These are phyloP conservation scores for Leishmania tropica DNA, from an alignment of 208 protist genomes.

Conservation along the genomic window DNA sequence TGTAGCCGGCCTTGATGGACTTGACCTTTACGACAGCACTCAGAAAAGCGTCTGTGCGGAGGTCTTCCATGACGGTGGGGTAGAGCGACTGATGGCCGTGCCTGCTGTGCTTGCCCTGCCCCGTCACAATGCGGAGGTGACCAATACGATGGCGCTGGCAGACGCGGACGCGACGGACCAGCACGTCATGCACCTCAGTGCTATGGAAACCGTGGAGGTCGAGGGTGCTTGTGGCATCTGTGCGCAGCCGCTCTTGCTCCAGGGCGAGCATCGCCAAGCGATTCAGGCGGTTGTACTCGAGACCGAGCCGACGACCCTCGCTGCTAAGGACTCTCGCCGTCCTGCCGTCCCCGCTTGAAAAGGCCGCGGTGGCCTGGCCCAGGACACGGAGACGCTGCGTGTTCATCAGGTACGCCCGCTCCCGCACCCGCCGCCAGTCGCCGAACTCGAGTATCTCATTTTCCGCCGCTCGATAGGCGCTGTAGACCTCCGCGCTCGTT, in stretches of 20 bases:
- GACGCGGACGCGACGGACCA: slow-evolving; percentile 66
- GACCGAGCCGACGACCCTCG: slow-evolving; percentile 57
- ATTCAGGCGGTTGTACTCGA: slow-evolving; percentile 80
- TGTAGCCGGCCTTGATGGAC: slow-evolving; percentile 51
- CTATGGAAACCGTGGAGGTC: slow-evolving; percentile 87
- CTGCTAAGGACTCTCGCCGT: slow-evolving; percentile 60
- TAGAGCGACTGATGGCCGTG: slow-evolving; percentile 47
- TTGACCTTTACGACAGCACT: slow-evolving; percentile 21
- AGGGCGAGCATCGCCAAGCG: slow-evolving; percentile 81
- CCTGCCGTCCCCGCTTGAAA: slow-evolving; percentile 47
- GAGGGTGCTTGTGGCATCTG: slow-evolving; percentile 44
- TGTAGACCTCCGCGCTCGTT: slow-evolving; percentile 35
- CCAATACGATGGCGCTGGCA: slow-evolving; percentile 50
- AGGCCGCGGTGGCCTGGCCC: slow-evolving; percentile 63
- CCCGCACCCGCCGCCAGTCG: slow-evolving; percentile 80
- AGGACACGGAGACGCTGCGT: slow-evolving; percentile 55
- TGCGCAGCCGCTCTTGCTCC: slow-evolving; percentile 60
- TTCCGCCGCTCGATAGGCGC: slow-evolving; percentile 40
- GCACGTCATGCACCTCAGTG: slow-evolving; percentile 68
- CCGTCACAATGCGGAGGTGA: slow-evolving; percentile 58
- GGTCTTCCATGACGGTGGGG: slow-evolving; percentile 33
- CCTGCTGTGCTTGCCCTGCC: slow-evolving; percentile 69
- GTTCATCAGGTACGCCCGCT: slow-evolving; percentile 73
- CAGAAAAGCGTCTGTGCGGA: slow-evolving; percentile 47
- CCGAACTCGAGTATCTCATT: slow-evolving; percentile 50